Conservation (phyloP, 2,329 filamentous ascomycete genomes). For the Aspergillaceae sp. region DNA sequence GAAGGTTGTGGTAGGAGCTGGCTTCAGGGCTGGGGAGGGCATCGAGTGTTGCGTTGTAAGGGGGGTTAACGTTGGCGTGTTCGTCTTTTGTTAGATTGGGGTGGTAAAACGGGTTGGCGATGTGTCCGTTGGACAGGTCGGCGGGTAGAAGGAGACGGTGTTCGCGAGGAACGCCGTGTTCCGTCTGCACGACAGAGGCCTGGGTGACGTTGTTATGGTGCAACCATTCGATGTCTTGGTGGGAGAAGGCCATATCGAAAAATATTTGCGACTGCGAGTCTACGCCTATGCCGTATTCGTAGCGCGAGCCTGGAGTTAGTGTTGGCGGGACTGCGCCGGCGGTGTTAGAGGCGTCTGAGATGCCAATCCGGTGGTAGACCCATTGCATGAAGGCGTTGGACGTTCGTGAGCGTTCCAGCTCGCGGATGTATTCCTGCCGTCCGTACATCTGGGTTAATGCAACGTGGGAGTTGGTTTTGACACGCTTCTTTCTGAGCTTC, state of each 20-base stretch:
- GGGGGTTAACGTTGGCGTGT: constrained; percentile 21
- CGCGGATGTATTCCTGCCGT: constrained; percentile 45
- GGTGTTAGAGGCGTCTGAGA: constrained; percentile 30
- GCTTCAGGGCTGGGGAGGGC: constrained; percentile 32
- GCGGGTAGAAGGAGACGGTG: constrained; percentile 30
- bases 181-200: constrained; percentile 27
- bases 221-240: constrained; percentile 35
- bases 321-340: constrained; percentile 24
- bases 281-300: constrained; percentile 46
- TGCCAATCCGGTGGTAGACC: constrained; percentile 30
- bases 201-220: constrained; percentile 30
- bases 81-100: constrained; percentile 18
- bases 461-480: constrained; percentile 34
- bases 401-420: constrained; percentile 31
- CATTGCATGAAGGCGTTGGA: constrained; percentile 29
- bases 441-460: constrained; percentile 47
- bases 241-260: constrained; percentile 35
- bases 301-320: constrained; percentile 29
- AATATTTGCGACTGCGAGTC: constrained; percentile 47
- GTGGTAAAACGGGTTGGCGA: constrained; percentile 28
- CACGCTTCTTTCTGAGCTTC: constrained; percentile 14
- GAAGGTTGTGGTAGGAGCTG: constrained; percentile 35
- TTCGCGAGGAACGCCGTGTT: constrained; percentile 30
- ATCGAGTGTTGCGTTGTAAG: constrained; percentile 34
- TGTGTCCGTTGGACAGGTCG: constrained; percentile 25